These are phyloP conservation scores for Bauhinia variegata DNA, from an alignment of 306 rosid genomes.

Conservation along the genomic window DNA sequence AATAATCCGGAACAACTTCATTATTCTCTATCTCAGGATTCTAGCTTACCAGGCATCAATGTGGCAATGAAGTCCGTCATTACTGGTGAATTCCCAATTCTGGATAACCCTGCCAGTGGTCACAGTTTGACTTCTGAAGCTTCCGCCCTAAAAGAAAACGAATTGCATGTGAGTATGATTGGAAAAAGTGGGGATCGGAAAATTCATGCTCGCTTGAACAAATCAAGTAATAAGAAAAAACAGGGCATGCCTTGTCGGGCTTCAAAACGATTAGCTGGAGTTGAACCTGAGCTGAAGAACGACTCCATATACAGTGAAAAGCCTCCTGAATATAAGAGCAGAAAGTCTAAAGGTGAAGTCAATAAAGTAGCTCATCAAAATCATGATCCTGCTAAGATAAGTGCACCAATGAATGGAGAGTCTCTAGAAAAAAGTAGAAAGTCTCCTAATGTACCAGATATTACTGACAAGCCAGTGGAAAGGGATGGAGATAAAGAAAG, in stretches of 20 bases:
- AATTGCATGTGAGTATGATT: constrained; percentile 32
- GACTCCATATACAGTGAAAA: constrained; percentile 39
- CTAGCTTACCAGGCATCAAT: constrained; percentile 49
- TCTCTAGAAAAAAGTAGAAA: constrained; percentile 35
- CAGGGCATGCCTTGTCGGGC: constrained; percentile 44
- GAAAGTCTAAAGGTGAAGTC: constrained; percentile 35
- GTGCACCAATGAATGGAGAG: constrained; percentile 27
- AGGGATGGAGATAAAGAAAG: constrained; percentile 41
- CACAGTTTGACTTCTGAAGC: constrained; percentile 28
- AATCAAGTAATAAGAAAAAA: constrained; percentile 52
- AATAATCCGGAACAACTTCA: constrained; percentile 45
- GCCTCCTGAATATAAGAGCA: constrained; percentile 38
- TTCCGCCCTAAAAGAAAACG: constrained; percentile 27
- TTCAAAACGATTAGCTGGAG: constrained; percentile 61
- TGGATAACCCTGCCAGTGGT: constrained; percentile 11
- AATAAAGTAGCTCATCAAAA: constrained; percentile 38
- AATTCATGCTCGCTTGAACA: constrained; percentile 38
- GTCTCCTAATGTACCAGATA: constrained; percentile 38
- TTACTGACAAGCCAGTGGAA: constrained; percentile 33
- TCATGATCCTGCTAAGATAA: constrained; percentile 25
- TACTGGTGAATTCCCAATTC: no score
- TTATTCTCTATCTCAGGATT: constrained; percentile 42
- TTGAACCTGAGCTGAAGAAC: constrained; percentile 46
- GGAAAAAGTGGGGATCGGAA: constrained; percentile 35
- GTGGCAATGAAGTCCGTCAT: no score